These are phyloP conservation scores for Fusarium guadeloupense DNA, from an alignment of 2,329 filamentous ascomycete genomes.

Conservation along the genomic window DNA sequence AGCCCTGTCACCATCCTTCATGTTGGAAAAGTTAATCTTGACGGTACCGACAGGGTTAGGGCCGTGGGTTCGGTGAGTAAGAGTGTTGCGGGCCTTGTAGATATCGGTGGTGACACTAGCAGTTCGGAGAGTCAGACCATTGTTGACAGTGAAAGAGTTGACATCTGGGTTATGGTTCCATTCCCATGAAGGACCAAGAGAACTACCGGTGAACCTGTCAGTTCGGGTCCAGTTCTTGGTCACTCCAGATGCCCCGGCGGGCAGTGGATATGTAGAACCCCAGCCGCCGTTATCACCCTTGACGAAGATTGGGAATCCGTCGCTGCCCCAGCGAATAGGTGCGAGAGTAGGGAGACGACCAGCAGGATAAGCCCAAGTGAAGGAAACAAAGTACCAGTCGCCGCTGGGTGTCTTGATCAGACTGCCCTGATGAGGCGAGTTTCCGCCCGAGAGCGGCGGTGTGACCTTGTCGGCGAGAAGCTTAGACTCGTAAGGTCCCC, in stretches of 20 bases:
- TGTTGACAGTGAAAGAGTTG: conserved; percentile 54
- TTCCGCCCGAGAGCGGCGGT: conserved; percentile 56
- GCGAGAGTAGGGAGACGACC: conserved; percentile 67
- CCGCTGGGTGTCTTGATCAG: conserved; percentile 61
- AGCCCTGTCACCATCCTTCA: conserved; percentile 61
- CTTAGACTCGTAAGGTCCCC: conserved; percentile 61
- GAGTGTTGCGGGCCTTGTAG: conserved; percentile 57
- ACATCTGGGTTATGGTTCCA: conserved; percentile 71
- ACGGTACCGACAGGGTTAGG: conserved; percentile 59
- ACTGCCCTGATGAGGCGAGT: conserved; percentile 64
- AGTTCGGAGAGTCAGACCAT: conserved; percentile 58
- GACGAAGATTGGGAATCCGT: conserved; percentile 61
- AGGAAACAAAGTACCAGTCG: conserved; percentile 68
- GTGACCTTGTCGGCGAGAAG: conserved; percentile 54
- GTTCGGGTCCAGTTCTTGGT: conserved; percentile 48
- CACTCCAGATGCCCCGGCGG: conserved; percentile 23
- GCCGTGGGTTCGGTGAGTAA: conserved; percentile 58
- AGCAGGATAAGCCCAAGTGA: conserved; percentile 63
- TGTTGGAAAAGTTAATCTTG: conserved; percentile 56
- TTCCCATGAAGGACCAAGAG: conserved; percentile 61
- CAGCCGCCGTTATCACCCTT: conserved; percentile 56
- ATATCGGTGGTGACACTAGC: conserved; percentile 63
- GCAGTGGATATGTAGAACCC: conserved; percentile 56
- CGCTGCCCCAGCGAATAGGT: conserved; percentile 60
- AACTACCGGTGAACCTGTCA: conserved; percentile 56